Percentiles rank a stretch among this genome's conserved stretches.
phyloP scores from a whole-genome alignment of 148 eudicot species.

The Camellia lanceoleosa region DNA sequence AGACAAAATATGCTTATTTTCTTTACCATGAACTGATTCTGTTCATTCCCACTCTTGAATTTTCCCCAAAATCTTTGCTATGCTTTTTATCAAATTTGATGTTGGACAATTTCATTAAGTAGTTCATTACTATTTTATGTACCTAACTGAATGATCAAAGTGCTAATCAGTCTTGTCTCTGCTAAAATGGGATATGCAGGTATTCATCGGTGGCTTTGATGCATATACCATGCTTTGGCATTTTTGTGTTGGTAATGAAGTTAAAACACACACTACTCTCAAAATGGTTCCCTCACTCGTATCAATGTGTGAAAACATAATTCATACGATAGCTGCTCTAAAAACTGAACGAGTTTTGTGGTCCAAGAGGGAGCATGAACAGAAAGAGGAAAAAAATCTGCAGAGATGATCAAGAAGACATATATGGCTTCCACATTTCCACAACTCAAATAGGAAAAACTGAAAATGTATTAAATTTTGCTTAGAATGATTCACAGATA shows the following conservation, averaged over 20 bases:
- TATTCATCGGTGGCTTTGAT: slow-evolving; percentile 69
- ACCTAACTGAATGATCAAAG: background rate
- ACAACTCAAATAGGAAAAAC: no score
- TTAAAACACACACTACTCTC: slow-evolving; percentile 56
- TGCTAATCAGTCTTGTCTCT: background rate
- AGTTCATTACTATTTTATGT: no score
- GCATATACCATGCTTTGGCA: slow-evolving; percentile 84
- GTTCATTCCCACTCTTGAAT: background rate
- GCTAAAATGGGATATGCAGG: slow-evolving; percentile 37
- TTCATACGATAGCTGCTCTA: background rate
- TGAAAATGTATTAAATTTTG: background rate
- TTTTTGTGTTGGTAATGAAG: slow-evolving; percentile 63
- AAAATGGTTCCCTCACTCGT: slow-evolving; percentile 60
- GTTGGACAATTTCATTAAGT: background rate
- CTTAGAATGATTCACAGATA: background rate
- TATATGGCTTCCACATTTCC: background rate
- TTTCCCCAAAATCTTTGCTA: background rate
- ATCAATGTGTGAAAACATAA: slow-evolving; percentile 32
- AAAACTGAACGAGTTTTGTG: background rate
- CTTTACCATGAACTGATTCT: background rate
- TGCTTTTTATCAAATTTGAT: background rate
- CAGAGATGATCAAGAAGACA: background rate
- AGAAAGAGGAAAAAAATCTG: background rate
- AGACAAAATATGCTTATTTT: background rate
- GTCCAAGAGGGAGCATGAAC: background rate